Evolutionary conservation across 1,284 basidiomycete species (phyloP), one percentile per base, ranked within the genome.

Genomic region (Trichosporon sp.): DNA sequence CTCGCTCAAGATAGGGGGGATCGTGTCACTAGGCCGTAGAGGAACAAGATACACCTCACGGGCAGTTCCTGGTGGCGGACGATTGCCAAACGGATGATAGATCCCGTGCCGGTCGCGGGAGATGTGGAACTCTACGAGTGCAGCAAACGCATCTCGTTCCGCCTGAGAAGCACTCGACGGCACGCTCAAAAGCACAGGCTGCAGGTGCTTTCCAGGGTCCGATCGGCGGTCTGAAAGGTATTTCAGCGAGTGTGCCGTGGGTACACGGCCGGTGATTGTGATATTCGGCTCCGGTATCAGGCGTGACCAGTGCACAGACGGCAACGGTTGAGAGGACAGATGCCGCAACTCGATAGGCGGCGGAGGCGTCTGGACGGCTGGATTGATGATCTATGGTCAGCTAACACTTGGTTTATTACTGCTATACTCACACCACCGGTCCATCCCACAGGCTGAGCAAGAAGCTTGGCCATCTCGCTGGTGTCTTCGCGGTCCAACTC

Each of bases 41-140:
- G 94, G 94, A 21, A 95, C 85, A 64, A 95, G 85, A 73, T 97
- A 97, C 33, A 95, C 80, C 76, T 97, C 94, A 68, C 89, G 88
- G 31, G 92, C 90, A 19, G 88, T 89, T 65, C 86, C 85, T 67
- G 86, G 80, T 6, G 91, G 89, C 84, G 84, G 60, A 82, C 83
- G 4, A 9, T 65, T 34, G 11, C 89, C 89, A 88, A 91, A 93
- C 11, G 92, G 92, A 68, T 91, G 91, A 36, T 91, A 86, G 13
- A 94, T 83, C 9, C 89, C 92, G 77, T 94, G 90, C 23, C 92
- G 91, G 64, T 86, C 86, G 83, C 91, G 90, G 0, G 82, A 82
- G 36, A 89, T 82, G 62, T 93, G 83, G 69, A 89, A 90, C 54
- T 88, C 85, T 40, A 86, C 84, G 40, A 94, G 79, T 11, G 84